Evolutionary conservation across 129 eudicot species (phyloP), one percentile per base, ranked within the genome.

Genomic region (Deinandra increscens): DNA sequence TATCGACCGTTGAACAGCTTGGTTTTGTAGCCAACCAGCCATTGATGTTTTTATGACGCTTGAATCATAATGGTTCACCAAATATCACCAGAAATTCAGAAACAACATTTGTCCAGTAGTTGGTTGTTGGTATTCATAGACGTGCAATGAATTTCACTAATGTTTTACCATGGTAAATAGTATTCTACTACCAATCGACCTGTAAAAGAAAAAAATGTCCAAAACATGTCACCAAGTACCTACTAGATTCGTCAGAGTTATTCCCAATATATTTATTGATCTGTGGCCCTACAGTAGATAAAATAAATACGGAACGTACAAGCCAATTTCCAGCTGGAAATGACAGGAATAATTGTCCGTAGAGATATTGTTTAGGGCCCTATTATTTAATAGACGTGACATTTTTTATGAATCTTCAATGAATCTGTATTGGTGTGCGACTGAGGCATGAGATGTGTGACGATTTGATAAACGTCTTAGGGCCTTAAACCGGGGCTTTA

Each of bases 51-150:
- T 42, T 56, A 66, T 61, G 62, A 71, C 75, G 53, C 78, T 46
- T 46, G 49, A 37, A 46, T 80, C 77, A 66, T 80, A 71, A 70
- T 63, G 77, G 60, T 45, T 69, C 77, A 80, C 70, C 71, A 71
- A 42, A 75, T 68, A 64, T 23, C 67, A 70, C 55, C 58, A 77
- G 81, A 70, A 58, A 64, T 48, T 51, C 80, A 80, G 72, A 75
- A 56, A 63, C 67, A 14, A 42, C 9, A 46, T 43, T 60, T 74
- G 75, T 79, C 72, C 72, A 38, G 12, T 73, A 48, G 73, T 55
- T 43, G 65, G 71, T 67, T 46, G 70, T 59, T 77, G 64, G 63
- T 72, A 53, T 53, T 65, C 78, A 56, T 63, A 66, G 49, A 43
- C 71, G 69, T 33, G 58, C 22, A 31, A 60, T 55, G 41, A 72